Percentiles rank a stretch among this genome's conserved stretches.
phyloP scores from a whole-genome alignment of 2,329 filamentous ascomycete genomes.

The Colletotrichum sp. region DNA sequence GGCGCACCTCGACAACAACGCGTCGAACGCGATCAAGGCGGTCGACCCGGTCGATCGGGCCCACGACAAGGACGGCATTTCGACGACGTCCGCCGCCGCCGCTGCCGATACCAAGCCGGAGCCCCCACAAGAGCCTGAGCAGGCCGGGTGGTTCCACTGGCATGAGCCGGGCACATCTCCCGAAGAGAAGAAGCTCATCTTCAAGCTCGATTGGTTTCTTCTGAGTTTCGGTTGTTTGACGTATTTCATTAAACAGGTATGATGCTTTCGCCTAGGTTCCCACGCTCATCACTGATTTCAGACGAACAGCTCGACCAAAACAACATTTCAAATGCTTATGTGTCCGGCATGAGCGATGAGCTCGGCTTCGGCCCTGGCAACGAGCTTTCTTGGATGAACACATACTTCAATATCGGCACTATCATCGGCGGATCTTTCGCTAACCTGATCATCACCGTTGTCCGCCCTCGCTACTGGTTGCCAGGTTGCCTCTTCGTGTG shows the following conservation, averaged over 20 bases:
- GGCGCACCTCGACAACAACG: not conserved
- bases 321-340: conserved; percentile 54
- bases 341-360: conserved; percentile 52
- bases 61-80: conserved; percentile 11
- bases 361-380: conserved; percentile 46
- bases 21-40: not conserved
- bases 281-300: too few relatives aligned
- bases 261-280: not conserved
- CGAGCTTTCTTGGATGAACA: conserved; percentile 50
- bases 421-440: conserved; percentile 48
- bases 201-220: conserved; percentile 57
- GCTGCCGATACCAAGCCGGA: conserved; percentile 8
- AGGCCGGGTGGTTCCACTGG: conserved; percentile 42
- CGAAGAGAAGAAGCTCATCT: conserved; percentile 49
- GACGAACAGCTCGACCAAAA: conserved; percentile 41
- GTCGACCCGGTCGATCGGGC: not conserved
- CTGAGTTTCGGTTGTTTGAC: conserved; percentile 44
- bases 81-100: not conserved
- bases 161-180: conserved; percentile 43
- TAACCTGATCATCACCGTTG: conserved; percentile 48
- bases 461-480: conserved; percentile 48
- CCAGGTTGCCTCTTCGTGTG: conserved; percentile 39
- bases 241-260: conserved; percentile 48
- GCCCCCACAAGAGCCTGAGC: conserved; percentile 15
- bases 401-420: conserved; percentile 51